These are phyloP conservation scores for Sphagnum tenellum DNA, from an alignment of 225 moss, liverwort and hornwort genomes.

Conservation along the genomic window DNA sequence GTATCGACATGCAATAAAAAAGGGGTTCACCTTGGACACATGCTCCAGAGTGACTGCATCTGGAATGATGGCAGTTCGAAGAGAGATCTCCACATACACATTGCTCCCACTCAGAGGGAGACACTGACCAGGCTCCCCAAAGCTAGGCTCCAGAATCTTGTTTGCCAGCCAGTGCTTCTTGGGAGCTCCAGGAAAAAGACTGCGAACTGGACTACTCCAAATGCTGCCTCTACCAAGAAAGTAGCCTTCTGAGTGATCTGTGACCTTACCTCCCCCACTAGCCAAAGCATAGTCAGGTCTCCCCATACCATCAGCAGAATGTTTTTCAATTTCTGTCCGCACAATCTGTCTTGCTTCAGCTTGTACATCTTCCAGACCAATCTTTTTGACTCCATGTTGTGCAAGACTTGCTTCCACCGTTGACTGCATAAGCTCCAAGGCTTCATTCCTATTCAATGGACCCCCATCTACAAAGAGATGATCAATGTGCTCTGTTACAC, in stretches of 20 bases:
- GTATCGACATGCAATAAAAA: too few species aligned
- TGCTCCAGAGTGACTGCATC: conserved; percentile 88
- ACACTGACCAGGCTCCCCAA: conserved; percentile 93
- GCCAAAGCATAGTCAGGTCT: conserved; percentile 83
- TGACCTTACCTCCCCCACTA: conserved; percentile 83
- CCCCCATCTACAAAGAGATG: conserved; percentile 38
- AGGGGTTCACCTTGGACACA: conserved; percentile 60
- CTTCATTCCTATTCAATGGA: conserved; percentile 57
- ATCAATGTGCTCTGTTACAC: conserved; percentile 56
- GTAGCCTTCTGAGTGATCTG: conserved; percentile 78
- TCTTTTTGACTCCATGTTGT: conserved; percentile 45
- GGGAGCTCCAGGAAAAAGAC: conserved; percentile 60
- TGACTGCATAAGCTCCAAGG: conserved; percentile 57
- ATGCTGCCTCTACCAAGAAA: conserved; percentile 45
- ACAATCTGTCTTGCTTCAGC: conserved; percentile 68
- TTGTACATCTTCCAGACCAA: conserved; percentile 85
- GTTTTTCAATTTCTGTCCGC: conserved; percentile 64
- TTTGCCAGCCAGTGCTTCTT: conserved; percentile 53
- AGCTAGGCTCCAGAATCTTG: conserved; percentile 81
- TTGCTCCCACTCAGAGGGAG: conserved; percentile 74
- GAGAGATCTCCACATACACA: conserved; percentile 73
- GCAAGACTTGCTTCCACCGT: conserved; percentile 68
- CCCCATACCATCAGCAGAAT: conserved; percentile 91
- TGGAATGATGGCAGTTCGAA: conserved; percentile 69
- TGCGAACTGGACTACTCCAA: conserved; percentile 52